phyloP scores from a whole-genome alignment of 2,329 filamentous ascomycete genomes.

The Aspergillus tamarii region DNA sequence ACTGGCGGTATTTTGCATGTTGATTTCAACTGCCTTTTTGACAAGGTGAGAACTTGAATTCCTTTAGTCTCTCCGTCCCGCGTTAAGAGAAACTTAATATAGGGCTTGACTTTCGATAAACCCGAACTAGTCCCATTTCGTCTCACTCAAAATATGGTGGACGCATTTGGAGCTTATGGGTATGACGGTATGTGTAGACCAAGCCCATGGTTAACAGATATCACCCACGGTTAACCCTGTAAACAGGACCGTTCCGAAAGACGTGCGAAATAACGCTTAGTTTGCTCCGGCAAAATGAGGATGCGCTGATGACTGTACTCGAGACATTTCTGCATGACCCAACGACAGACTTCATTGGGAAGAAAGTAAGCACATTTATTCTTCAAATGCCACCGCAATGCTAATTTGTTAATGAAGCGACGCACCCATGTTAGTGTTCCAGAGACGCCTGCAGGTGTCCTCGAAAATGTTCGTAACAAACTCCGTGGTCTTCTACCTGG shows the following conservation, averaged over 20 bases:
- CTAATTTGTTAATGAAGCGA: conserved; percentile 41
- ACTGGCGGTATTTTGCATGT: conserved; percentile 96
- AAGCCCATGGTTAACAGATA: not conserved
- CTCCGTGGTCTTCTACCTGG: conserved; percentile 80
- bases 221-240: not conserved
- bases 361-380: conserved; percentile 53
- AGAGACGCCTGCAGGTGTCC: conserved; percentile 74
- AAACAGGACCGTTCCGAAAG: conserved; percentile 75
- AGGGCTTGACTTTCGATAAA: conserved; percentile 87
- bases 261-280: conserved; percentile 86
- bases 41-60: conserved; percentile 61
- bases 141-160: conserved; percentile 96
- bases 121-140: conserved; percentile 95
- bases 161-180: conserved; percentile 93
- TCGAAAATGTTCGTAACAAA: conserved; percentile 87
- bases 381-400: not conserved
- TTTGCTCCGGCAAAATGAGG: conserved; percentile 86
- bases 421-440: conserved; percentile 58
- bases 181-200: conserved; percentile 65
- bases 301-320: conserved; percentile 94
- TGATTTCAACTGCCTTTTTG: conserved; percentile 99
- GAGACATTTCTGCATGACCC: conserved; percentile 98
- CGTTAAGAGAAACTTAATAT: conserved; percentile 8
- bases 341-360: conserved; percentile 87
- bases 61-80: not conserved